These are phyloP conservation scores for Bothriochloa decipiens DNA, from an alignment of 176 grass and related monocot species.

Conservation along the genomic window DNA sequence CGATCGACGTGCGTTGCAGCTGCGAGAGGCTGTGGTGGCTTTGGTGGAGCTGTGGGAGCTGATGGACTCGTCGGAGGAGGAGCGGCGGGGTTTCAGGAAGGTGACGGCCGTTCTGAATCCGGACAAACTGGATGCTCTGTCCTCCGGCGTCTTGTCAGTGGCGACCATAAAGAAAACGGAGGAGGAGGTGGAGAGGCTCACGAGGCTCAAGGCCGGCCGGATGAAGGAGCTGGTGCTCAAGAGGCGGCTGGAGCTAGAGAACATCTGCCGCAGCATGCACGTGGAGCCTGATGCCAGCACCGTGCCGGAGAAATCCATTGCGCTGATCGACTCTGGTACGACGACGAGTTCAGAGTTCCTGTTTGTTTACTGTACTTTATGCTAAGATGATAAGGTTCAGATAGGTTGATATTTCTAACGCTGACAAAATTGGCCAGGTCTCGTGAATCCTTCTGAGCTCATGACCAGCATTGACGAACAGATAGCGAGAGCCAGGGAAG, in stretches of 20 bases:
- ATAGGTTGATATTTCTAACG: not conserved
- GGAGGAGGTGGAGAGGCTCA: constrained; percentile 62
- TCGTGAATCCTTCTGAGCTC: constrained; percentile 61
- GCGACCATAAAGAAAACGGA: constrained; percentile 57
- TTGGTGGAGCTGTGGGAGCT: constrained; percentile 65
- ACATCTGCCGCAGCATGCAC: constrained; percentile 63
- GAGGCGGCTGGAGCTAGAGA: constrained; percentile 63
- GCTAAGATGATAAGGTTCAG: not conserved
- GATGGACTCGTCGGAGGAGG: constrained; percentile 66
- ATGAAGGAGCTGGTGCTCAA: constrained; percentile 76
- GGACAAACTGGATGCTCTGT: constrained; percentile 28
- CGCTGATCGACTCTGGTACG: constrained; percentile 60
- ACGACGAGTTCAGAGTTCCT: not conserved
- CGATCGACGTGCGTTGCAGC: not conserved
- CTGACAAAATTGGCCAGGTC: constrained; percentile 21
- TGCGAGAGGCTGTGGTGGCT: constrained; percentile 48
- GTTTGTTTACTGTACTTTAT: not conserved
- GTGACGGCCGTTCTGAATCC: constrained; percentile 39
- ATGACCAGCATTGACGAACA: constrained; percentile 64
- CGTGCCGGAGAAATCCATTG: constrained; percentile 60
- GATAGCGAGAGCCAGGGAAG: constrained; percentile 54
- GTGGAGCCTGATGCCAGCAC: constrained; percentile 69
- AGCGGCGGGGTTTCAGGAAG: constrained; percentile 56
- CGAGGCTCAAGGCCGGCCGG: constrained; percentile 58
- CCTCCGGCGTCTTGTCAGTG: constrained; percentile 46